phyloP scores from a whole-genome alignment of 352 stramenopile genomes.

The Globisporangium carolinianum region DNA sequence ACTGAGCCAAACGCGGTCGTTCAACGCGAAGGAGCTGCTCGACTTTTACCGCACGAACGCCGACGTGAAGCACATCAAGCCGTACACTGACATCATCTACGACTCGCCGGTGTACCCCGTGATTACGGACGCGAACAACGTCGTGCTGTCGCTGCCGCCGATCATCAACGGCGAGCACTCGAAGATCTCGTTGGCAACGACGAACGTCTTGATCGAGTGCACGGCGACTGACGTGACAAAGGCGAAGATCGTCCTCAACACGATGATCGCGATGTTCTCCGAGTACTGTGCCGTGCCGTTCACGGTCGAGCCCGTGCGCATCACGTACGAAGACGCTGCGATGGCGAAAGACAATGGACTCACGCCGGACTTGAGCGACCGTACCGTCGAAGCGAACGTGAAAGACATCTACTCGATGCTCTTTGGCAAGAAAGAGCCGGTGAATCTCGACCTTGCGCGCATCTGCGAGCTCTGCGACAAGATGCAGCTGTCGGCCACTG shows the following conservation, averaged over 20 bases:
- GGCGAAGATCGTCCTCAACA: slow-evolving; percentile 99
- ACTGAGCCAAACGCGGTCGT: slow-evolving; percentile 87
- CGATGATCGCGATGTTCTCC: slow-evolving; percentile 99
- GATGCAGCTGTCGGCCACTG: slow-evolving; percentile 95
- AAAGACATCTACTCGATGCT: slow-evolving; percentile 88
- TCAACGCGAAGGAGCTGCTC: slow-evolving; percentile 93
- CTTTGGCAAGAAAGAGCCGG: slow-evolving; percentile 66
- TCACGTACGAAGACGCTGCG: slow-evolving; percentile 93
- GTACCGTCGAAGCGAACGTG: slow-evolving; percentile 78
- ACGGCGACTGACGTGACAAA: slow-evolving; percentile 99
- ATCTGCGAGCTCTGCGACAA: slow-evolving; percentile 95
- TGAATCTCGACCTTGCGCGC: slow-evolving; percentile 79
- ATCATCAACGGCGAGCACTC: slow-evolving; percentile 99
- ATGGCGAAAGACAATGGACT: slow-evolving; percentile 53
- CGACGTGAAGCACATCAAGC: slow-evolving; percentile 97
- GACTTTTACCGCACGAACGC: slow-evolving; percentile 95
- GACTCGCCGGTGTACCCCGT: slow-evolving; percentile 97
- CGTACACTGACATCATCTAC: slow-evolving; percentile 99
- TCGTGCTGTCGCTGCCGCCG: slow-evolving; percentile 96
- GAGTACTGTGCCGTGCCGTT: slow-evolving; percentile 97
- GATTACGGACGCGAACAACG: slow-evolving; percentile 94
- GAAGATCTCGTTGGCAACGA: slow-evolving; percentile 95
- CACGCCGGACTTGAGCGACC: slow-evolving; percentile 91
- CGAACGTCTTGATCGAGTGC: slow-evolving; percentile 99
- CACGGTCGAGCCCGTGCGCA: slow-evolving; percentile 94